Evolutionary conservation across 2,329 filamentous ascomycete genomes (phyloP).

Genomic region (Diaporthe eres): DNA sequence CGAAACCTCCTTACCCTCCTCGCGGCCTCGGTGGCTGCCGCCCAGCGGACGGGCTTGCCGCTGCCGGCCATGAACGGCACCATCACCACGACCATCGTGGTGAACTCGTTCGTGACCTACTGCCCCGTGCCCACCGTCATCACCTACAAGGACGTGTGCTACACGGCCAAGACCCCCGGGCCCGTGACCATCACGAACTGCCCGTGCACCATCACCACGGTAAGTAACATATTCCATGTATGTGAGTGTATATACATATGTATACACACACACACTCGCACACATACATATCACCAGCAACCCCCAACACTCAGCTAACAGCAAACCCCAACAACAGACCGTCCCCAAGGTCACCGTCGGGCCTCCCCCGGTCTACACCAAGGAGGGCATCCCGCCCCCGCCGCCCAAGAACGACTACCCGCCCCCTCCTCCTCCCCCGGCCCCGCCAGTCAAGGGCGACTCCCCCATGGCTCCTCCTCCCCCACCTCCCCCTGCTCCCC

Average conservation of each 20-base stretch:
- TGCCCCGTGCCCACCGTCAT: conserved; percentile 66
- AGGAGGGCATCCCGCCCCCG: not conserved
- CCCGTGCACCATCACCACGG: conserved; percentile 61
- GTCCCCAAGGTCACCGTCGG: conserved; percentile 1
- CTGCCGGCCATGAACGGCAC: conserved; percentile 15
- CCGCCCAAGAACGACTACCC: not conserved
- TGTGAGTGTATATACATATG: not conserved
- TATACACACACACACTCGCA: not conserved
- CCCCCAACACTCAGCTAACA: not conserved
- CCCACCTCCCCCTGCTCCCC: not conserved
- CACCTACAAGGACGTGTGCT: conserved; percentile 64
- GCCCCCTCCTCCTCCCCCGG: not conserved
- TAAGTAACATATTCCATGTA: conserved; percentile 31
- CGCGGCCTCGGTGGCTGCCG: conserved; percentile 44
- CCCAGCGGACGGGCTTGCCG: conserved; percentile 46
- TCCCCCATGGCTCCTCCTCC: not conserved
- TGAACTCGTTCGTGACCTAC: conserved; percentile 55
- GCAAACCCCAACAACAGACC: not conserved
- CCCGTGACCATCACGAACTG: conserved; percentile 69
- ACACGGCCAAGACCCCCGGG: conserved; percentile 62
- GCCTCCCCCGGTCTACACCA: not conserved
- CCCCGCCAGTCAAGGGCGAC: conserved; percentile 11
- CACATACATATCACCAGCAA: no score
- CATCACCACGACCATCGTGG: conserved; percentile 50
- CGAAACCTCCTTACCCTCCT: conserved; percentile 47